Evolutionary conservation across 1,284 basidiomycete species (phyloP), one percentile per base, ranked within the genome.

Genomic region (Malassezia globosa): DNA sequence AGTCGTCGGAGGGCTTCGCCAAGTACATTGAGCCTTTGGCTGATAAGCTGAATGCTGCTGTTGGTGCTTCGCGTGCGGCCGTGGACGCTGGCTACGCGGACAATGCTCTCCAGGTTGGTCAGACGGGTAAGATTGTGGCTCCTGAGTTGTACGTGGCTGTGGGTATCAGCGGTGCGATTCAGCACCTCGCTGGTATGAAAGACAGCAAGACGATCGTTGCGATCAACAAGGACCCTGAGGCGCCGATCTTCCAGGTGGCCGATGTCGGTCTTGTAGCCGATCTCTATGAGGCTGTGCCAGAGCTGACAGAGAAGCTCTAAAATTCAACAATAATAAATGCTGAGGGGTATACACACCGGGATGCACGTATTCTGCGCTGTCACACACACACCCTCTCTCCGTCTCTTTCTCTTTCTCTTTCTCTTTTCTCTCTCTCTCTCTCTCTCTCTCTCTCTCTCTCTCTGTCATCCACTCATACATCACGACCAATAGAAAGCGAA

Each of bases 101-200:
- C 75, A 97, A 97, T 74, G 92, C 87, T 6, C 73, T 96, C 50
- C 94, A 99, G 76, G 94, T 99, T 24, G 94, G 94, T 29, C 94
- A 99, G 77, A 99, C 94, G 0, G 94, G 94, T 53, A 97, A 97
- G 75, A 77, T 78, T 54, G 66, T 75, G 19, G 69, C 69, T 22
- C 92, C 90, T 0, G 86, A 95, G 73, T 76, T 97, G 49, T 97
- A 97, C 75, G 79, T 97, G 69, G 94, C 94, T 13, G 74, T 97
- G 41, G 94, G 94, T 55, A 97, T 99, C 66, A 94, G 87, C 24
- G 94, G 94, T 37, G 94, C 89, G 19, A 97, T 97, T 65, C 94
- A 99, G 75, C 94, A 97, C 77, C 77, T 97, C 55, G 94, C 94
- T 23, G 94, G 94, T 25, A 99, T 97, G 94, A 97, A 97, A 74